Evolutionary conservation across 2,329 filamentous ascomycete genomes (phyloP).

Genomic region (Ceratocystis harringtonii): DNA sequence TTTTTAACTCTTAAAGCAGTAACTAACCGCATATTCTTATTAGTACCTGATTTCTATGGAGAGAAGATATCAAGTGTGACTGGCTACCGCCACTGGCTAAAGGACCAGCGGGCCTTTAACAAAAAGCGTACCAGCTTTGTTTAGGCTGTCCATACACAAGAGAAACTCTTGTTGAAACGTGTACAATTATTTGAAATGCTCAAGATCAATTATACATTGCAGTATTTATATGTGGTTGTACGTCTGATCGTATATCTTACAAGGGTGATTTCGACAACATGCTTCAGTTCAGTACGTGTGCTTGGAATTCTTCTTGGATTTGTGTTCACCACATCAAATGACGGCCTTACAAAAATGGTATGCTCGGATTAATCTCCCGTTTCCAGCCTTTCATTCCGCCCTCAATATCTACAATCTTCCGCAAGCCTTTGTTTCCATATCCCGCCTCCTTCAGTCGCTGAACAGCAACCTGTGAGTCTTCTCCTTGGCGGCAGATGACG

Average conservation of each 20-base stretch:
- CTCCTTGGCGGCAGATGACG: slow-evolving; percentile 58
- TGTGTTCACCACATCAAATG: neutral
- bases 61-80: slow-evolving; percentile 93
- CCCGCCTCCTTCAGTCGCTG: slow-evolving; percentile 49
- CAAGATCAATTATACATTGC: too few relatives aligned
- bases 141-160: slow-evolving; percentile 22
- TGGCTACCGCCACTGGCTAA: slow-evolving; percentile 88
- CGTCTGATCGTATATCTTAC: too few relatives aligned
- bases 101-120: slow-evolving; percentile 94
- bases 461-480: slow-evolving; percentile 61
- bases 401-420: slow-evolving; percentile 53
- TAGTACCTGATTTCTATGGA: slow-evolving; percentile 90
- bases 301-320: neutral
- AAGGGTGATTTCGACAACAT: neutral
- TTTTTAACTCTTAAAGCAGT: neutral
- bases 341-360: slow-evolving; percentile 35
- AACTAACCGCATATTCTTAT: neutral
- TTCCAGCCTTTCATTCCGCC: slow-evolving; percentile 64
- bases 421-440: slow-evolving; percentile 34
- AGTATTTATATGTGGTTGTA: too few relatives aligned
- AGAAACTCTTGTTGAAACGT: neutral
- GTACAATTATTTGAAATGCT: neutral
- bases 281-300: neutral
- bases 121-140: slow-evolving; percentile 63
- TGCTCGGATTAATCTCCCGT: slow-evolving; percentile 43